phyloP scores from a whole-genome alignment of 2,329 filamentous ascomycete genomes.

The Alternaria angustiovoidea region DNA sequence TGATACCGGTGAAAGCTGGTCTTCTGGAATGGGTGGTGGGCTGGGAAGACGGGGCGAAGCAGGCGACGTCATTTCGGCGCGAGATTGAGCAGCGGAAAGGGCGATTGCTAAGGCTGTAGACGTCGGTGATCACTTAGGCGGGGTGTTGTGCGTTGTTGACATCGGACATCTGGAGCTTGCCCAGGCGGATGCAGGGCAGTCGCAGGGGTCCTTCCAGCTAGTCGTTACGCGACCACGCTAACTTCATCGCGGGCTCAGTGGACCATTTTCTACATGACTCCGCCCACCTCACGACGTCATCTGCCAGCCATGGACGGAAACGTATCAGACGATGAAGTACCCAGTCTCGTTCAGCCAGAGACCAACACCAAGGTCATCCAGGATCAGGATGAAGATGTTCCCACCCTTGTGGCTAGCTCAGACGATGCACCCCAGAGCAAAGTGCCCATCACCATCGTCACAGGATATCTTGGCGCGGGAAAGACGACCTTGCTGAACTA shows the following conservation, averaged over 20 bases:
- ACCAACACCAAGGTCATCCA: constrained; percentile 32
- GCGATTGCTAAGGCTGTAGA: not conserved
- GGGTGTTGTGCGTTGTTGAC: constrained; percentile 23
- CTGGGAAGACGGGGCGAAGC: constrained; percentile 89
- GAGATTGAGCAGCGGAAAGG: not conserved
- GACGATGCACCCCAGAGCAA: constrained; percentile 64
- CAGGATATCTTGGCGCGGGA: constrained; percentile 91
- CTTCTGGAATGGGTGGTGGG: constrained; percentile 92
- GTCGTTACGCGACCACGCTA: constrained; percentile 12
- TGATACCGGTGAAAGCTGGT: constrained; percentile 83
- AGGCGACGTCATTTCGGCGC: constrained; percentile 36
- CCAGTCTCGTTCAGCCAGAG: constrained; percentile 64
- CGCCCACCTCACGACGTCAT: constrained; percentile 19
- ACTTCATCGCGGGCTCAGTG: constrained; percentile 1
- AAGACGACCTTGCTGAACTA: constrained; percentile 97
- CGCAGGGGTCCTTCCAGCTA: constrained; percentile 19
- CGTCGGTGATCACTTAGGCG: constrained; percentile 1
- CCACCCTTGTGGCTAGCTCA: constrained; percentile 41
- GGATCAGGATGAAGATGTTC: constrained; percentile 30
- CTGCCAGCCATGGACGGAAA: constrained; percentile 26
- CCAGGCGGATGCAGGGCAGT: constrained; percentile 25
- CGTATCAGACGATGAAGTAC: constrained; percentile 44
- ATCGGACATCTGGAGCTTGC: constrained; percentile 20
- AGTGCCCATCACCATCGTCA: constrained; percentile 86
- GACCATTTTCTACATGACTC: constrained; percentile 12